These are phyloP conservation scores for Gossypium turneri DNA, from an alignment of 345 rosid genomes.

Conservation along the genomic window DNA sequence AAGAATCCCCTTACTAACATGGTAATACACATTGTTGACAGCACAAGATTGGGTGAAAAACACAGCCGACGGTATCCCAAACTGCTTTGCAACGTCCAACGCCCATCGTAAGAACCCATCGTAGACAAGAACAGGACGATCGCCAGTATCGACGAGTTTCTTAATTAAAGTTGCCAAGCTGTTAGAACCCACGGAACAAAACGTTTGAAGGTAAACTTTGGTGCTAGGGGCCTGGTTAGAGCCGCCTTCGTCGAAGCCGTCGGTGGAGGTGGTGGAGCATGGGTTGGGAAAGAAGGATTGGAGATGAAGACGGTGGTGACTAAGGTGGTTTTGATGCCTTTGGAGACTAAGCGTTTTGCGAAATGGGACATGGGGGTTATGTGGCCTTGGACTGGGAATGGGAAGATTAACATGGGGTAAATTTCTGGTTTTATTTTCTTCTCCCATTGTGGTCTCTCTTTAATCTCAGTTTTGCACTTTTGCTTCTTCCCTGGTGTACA, in stretches of 20 bases:
- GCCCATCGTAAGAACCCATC: background rate
- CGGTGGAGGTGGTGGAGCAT: background rate
- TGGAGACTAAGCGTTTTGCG: slow-evolving; percentile 28
- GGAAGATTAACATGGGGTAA: slow-evolving; percentile 20
- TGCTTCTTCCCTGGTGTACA: too few relatives aligned
- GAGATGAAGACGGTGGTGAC: slow-evolving; percentile 19
- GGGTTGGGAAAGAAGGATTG: slow-evolving; percentile 8
- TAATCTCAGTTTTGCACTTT: background rate
- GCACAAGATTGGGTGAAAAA: background rate
- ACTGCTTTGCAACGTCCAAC: slow-evolving; percentile 29
- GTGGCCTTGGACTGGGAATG: slow-evolving; percentile 32
- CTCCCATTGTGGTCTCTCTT: background rate
- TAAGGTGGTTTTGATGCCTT: slow-evolving; percentile 27
- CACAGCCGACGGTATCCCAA: background rate
- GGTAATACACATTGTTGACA: slow-evolving; percentile 22
- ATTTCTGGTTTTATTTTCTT: background rate
- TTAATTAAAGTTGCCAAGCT: background rate
- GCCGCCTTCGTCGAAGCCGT: slow-evolving; percentile 26
- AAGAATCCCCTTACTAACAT: background rate
- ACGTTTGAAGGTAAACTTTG: background rate
- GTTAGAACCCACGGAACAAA: background rate
- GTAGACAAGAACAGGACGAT: background rate
- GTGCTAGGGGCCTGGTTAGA: background rate
- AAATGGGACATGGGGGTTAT: slow-evolving; percentile 31
- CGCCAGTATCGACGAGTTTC: background rate